Percentiles rank a stretch among this genome's conserved stretches.
These are phyloP conservation scores for Aspergillus affinis DNA, from an alignment of 495 filamentous ascomycete species.

Conservation along the genomic window DNA sequence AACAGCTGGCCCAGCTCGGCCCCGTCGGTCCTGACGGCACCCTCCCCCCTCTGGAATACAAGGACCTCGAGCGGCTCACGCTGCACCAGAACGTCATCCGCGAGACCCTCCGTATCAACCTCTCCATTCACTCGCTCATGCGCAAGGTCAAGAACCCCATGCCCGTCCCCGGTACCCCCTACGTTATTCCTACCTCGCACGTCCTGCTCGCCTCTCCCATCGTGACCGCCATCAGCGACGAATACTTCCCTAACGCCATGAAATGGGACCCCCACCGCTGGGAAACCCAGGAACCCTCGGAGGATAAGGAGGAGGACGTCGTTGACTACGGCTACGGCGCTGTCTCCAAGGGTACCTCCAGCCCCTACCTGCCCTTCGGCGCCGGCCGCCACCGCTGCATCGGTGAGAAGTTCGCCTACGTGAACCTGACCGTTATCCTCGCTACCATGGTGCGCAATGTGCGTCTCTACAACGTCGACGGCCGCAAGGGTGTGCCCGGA, in stretches of 20 bases:
- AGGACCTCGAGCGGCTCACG: conserved; percentile 66
- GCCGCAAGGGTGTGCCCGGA: conserved; percentile 63
- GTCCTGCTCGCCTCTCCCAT: conserved; percentile 80
- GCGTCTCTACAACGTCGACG: conserved; percentile 70
- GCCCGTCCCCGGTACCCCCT: conserved; percentile 74
- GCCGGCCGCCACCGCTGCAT: conserved; percentile 94
- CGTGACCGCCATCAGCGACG: conserved; percentile 64
- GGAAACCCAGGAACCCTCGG: conserved; percentile 57
- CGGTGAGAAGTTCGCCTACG: conserved; percentile 94
- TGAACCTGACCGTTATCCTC: conserved; percentile 83
- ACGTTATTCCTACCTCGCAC: conserved; percentile 72
- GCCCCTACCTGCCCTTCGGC: conserved; percentile 92
- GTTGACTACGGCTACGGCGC: conserved; percentile 92
- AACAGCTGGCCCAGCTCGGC: conserved; percentile 66
- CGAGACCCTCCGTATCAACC: conserved; percentile 77
- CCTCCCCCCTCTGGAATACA: conserved; percentile 63
- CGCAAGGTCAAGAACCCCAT: conserved; percentile 80
- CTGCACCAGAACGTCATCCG: conserved; percentile 71
- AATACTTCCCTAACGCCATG: conserved; percentile 78
- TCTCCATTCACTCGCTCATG: conserved; percentile 83
- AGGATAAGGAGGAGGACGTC: conserved; percentile 59
- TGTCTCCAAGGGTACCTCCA: conserved; percentile 79
- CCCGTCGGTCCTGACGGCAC: conserved; percentile 29
- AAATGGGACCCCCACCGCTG: conserved; percentile 89
- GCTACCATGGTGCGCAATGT: conserved; percentile 76